Evolutionary conservation across 2,329 filamentous ascomycete species (phyloP).

Genomic region (Alternaria postmessia): DNA sequence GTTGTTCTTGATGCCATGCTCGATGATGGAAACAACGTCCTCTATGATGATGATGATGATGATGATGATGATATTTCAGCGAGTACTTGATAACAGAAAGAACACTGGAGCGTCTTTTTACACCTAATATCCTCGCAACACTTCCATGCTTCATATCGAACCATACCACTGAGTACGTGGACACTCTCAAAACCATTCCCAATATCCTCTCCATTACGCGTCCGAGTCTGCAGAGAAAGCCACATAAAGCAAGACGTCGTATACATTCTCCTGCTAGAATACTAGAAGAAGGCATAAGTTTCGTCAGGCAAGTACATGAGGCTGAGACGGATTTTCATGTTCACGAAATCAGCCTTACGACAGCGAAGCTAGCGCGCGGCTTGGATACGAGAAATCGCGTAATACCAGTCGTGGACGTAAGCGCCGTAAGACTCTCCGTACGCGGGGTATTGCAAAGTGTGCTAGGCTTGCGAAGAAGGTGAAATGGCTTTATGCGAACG

Average conservation of each 20-base stretch:
- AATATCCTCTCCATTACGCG: neutral
- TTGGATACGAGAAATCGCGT: neutral
- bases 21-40: neutral
- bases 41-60: too few relatives aligned
- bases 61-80: too few relatives aligned
- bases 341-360: neutral
- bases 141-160: neutral
- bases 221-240: neutral
- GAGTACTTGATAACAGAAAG: neutral
- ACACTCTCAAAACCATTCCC: fast-evolving
- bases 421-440: neutral
- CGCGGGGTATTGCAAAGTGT: neutral
- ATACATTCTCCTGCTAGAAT: neutral
- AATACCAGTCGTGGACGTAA: neutral
- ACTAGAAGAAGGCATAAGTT: neutral
- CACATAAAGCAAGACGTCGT: neutral
- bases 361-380: neutral
- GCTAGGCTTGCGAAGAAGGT: neutral
- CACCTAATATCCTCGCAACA: fast-evolving
- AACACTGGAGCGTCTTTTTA: fast-evolving
- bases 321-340: neutral
- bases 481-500: neutral
- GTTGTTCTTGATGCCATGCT: neutral
- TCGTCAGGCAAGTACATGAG: neutral
- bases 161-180: fast-evolving